phyloP scores from a whole-genome alignment of 352 stramenopile genomes.

The Globisporangium acanthophoron region DNA sequence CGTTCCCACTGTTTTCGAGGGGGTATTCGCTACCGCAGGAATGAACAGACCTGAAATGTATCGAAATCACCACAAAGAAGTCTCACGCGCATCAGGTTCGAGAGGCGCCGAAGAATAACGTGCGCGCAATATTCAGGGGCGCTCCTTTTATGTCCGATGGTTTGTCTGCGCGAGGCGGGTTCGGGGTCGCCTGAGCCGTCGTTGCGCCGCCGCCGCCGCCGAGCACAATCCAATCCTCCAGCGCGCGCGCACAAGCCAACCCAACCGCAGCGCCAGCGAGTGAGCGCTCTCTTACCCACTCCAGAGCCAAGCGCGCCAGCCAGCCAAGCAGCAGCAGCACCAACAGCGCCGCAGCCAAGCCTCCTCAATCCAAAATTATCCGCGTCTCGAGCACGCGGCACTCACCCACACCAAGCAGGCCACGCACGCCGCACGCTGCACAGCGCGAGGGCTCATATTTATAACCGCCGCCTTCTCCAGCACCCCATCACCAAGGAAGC shows the following conservation, averaged over 20 bases:
- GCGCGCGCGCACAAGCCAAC: background rate
- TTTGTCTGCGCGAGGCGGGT: background rate
- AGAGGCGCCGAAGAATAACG: slow-evolving; percentile 2
- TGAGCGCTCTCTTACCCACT: background rate
- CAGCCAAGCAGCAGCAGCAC: background rate
- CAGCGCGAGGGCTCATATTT: background rate
- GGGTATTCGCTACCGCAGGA: background rate
- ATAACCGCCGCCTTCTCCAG: background rate
- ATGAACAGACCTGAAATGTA: background rate
- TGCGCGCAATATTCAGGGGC: background rate
- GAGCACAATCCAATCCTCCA: slow-evolving; percentile 1
- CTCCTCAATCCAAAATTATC: slow-evolving; percentile 16
- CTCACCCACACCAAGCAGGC: background rate
- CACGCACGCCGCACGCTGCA: no score
- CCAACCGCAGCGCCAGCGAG: background rate
- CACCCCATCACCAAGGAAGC: background rate
- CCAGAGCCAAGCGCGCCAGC: background rate
- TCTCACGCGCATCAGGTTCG: background rate
- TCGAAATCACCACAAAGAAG: background rate
- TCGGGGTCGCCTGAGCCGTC: background rate
- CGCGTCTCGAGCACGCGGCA: slow-evolving; percentile 1
- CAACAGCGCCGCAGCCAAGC: background rate
- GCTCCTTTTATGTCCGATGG: background rate
- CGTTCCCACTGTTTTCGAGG: background rate
- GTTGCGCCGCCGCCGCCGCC: background rate